Evolutionary conservation across 1,284 basidiomycete species (phyloP).

Genomic region (Microbotryomycetes sp.): DNA sequence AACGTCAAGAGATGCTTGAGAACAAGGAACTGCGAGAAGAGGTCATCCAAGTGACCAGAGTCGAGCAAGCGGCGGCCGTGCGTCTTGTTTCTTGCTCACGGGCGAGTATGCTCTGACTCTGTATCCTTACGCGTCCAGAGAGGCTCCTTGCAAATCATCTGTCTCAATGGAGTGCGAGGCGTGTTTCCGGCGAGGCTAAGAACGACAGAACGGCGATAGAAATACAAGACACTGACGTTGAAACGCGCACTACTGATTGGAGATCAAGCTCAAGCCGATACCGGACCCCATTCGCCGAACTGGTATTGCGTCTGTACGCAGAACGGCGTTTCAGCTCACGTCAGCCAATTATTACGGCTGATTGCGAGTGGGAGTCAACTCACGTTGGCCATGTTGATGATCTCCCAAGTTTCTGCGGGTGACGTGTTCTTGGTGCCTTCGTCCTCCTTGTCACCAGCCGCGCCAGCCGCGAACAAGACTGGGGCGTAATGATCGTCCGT

Average conservation of each 20-base stretch:
- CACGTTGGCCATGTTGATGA: conserved; percentile 32
- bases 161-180: conserved; percentile 27
- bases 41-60: background rate
- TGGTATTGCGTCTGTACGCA: conserved; percentile 12
- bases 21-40: conserved; percentile 7
- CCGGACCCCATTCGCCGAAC: conserved; percentile 14
- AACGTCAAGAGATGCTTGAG: conserved; percentile 17
- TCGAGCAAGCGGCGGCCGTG: conserved; percentile 3
- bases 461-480: conserved; percentile 32
- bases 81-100: too few species aligned
- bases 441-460: conserved; percentile 30
- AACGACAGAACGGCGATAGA: too few species aligned
- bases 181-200: conserved; percentile 7
- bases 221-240: too few species aligned
- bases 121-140: background rate
- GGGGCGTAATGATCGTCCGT: conserved; percentile 35
- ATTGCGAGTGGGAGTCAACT: background rate
- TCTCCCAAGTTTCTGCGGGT: conserved; percentile 33
- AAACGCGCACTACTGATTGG: too few species aligned
- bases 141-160: conserved; percentile 7
- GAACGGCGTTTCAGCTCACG: background rate
- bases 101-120: too few species aligned
- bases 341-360: too few species aligned
- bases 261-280: background rate
- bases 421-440: conserved; percentile 21